A percentile compares a stretch with the other conserved stretches of the same genome.
Conservation (phyloP, 2,329 filamentous ascomycete genomes). For the Ilyonectria destructans region DNA sequence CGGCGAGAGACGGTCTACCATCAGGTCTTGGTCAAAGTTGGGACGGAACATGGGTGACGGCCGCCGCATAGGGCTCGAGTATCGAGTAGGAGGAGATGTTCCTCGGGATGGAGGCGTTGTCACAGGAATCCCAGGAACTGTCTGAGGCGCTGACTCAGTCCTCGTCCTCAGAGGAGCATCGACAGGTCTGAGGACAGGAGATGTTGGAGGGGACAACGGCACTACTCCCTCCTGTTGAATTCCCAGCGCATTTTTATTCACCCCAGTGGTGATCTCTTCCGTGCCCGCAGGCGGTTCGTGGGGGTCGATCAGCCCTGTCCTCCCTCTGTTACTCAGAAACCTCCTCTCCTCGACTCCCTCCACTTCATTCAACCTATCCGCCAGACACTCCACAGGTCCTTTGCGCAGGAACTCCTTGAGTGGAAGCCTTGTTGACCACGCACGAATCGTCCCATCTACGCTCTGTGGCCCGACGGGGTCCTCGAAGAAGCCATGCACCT, state of each 20-base stretch:
- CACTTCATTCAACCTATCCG: constrained; percentile 65
- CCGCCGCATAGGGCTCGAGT: constrained; percentile 50
- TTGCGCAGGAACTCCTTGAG: constrained; percentile 69
- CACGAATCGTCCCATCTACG: constrained; percentile 59
- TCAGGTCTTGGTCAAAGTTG: constrained; percentile 58
- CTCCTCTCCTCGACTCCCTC: constrained; percentile 51
- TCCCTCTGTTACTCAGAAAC: constrained; percentile 50
- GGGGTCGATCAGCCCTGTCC: constrained; percentile 45
- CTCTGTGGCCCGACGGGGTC: constrained; percentile 58
- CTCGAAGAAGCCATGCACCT: constrained; percentile 73
- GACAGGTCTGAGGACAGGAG: constrained; percentile 53
- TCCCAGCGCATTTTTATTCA: constrained; percentile 52
- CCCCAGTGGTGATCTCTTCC: not conserved
- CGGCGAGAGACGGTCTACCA: constrained; percentile 57
- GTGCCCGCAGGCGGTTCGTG: not conserved
- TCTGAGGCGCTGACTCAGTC: constrained; percentile 51
- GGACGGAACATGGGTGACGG: constrained; percentile 55
- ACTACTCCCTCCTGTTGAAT: constrained; percentile 50
- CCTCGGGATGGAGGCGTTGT: constrained; percentile 49
- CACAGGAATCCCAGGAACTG: constrained; percentile 28
- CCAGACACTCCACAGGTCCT: constrained; percentile 70
- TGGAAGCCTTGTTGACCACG: constrained; percentile 68
- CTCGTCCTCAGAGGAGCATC: constrained; percentile 41
- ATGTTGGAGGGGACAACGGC: constrained; percentile 46
- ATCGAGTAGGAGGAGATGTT: constrained; percentile 50